phyloP scores from a whole-genome alignment of 495 filamentous ascomycete species.

The Talaromyces ruber region DNA sequence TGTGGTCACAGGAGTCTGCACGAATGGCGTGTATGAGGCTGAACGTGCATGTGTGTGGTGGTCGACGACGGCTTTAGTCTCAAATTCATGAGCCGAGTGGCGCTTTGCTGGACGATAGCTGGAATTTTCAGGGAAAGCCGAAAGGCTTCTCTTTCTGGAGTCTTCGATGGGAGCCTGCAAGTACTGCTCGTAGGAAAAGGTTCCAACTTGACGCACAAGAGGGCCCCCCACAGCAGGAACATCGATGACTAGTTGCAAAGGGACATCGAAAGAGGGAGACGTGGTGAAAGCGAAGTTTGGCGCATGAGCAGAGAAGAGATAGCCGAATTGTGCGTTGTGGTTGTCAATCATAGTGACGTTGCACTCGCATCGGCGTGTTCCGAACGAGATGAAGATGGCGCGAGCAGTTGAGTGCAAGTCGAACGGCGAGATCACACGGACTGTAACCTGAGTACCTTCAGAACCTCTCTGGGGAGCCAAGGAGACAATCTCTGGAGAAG shows the following conservation, averaged over 20 bases:
- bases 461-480: constrained; percentile 59
- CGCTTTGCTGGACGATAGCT: constrained; percentile 35
- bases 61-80: constrained; percentile 20
- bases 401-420: constrained; percentile 52
- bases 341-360: constrained; percentile 52
- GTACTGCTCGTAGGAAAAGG: constrained; percentile 63
- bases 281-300: constrained; percentile 62
- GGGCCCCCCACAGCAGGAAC: constrained; percentile 52
- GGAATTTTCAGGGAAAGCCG: constrained; percentile 35
- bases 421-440: constrained; percentile 66
- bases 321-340: constrained; percentile 52
- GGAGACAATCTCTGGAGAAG: constrained; percentile 47
- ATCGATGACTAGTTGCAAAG: constrained; percentile 65
- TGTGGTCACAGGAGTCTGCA: constrained; percentile 29
- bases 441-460: constrained; percentile 57
- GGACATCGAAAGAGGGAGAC: constrained; percentile 58
- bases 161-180: constrained; percentile 19
- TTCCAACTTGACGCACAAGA: constrained; percentile 59
- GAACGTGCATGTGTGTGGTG: constrained; percentile 26
- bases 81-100: constrained; percentile 28
- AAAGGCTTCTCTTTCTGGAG: constrained; percentile 46
- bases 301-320: constrained; percentile 62
- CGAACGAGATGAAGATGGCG: constrained; percentile 65
- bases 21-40: constrained; percentile 35
- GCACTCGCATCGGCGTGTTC: constrained; percentile 56